A percentile compares a stretch with the other conserved stretches of the same genome.
Evolutionary conservation across 345 rosid species (phyloP).

Genomic region (Eutrema yunnanense): DNA sequence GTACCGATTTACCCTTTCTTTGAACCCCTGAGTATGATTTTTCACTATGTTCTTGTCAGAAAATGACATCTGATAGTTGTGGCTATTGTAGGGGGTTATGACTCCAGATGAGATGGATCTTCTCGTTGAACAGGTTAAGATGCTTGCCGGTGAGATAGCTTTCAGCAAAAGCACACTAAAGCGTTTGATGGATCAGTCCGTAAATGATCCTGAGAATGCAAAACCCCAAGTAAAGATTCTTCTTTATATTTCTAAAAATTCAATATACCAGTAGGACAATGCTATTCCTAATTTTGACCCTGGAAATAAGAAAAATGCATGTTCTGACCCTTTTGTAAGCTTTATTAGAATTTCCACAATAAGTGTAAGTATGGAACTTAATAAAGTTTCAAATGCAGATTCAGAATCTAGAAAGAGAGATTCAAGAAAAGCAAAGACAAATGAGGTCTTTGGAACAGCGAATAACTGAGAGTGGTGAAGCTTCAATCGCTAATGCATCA

Average conservation of each 20-base stretch:
- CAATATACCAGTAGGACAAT: constrained; percentile 2
- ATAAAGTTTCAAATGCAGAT: constrained; percentile 38
- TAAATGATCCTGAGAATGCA: constrained; percentile 75
- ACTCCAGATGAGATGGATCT: constrained; percentile 94
- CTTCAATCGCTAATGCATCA: constrained; percentile 87
- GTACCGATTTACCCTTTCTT: neutral
- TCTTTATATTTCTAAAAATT: neutral
- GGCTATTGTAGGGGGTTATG: constrained; percentile 52
- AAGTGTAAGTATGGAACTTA: neutral
- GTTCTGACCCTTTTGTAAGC: neutral
- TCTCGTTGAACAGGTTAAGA: constrained; percentile 94
- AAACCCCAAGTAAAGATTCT: constrained; percentile 54
- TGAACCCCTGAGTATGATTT: neutral
- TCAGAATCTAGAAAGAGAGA: constrained; percentile 75
- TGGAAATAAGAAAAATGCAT: neutral
- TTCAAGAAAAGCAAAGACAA: constrained; percentile 86
- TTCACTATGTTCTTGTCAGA: neutral
- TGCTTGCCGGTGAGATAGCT: constrained; percentile 99
- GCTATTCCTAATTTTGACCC: neutral
- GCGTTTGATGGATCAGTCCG: constrained; percentile 88
- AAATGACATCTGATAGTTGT: constrained; percentile 18
- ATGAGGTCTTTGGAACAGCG: constrained; percentile 80
- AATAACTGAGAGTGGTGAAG: constrained; percentile 87
- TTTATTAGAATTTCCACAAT: neutral
- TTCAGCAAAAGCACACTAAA: constrained; percentile 89